Conservation (phyloP, 108 stramenopile genomes). For the Fistulifera pelliculosa region DNA sequence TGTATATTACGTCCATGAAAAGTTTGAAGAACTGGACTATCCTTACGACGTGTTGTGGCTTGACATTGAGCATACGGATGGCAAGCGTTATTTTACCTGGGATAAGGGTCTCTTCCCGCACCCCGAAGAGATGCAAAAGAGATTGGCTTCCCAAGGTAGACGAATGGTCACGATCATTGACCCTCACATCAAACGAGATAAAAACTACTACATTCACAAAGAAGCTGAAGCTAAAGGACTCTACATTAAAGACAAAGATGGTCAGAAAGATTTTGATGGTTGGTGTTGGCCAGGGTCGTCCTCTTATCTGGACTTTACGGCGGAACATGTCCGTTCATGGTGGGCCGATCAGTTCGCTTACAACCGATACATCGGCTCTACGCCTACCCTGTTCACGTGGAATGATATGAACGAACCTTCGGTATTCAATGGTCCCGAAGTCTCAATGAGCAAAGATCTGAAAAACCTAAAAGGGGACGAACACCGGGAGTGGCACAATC, state of each 20-base stretch:
- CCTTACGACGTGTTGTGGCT: constrained; percentile 99
- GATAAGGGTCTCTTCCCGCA: constrained; percentile 90
- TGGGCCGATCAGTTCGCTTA: constrained; percentile 95
- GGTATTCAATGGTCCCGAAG: constrained; percentile 99
- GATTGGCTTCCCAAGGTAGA: constrained; percentile 80
- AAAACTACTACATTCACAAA: constrained; percentile 87
- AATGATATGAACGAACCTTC: constrained; percentile 99
- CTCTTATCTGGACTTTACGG: constrained; percentile 98
- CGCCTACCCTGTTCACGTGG: constrained; percentile 92
- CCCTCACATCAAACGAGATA: constrained; percentile 98
- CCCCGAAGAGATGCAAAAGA: constrained; percentile 89
- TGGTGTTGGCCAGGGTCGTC: constrained; percentile 99
- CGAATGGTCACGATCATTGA: constrained; percentile 99
- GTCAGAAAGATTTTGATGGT: constrained; percentile 93
- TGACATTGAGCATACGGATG: constrained; percentile 99
- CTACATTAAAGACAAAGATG: constrained; percentile 92
- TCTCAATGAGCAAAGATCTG: constrained; percentile 91
- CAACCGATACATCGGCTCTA: constrained; percentile 89
- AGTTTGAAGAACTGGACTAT: constrained; percentile 94
- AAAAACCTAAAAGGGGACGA: constrained; percentile 84
- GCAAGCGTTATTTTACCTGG: constrained; percentile 99
- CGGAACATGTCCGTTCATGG: constrained; percentile 84
- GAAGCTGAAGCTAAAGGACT: constrained; percentile 87
- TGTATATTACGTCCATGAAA: constrained; percentile 83
- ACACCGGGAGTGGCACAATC: constrained; percentile 99